These are phyloP conservation scores for Knufia petricola DNA, from an alignment of 2,329 filamentous ascomycete species.

Conservation along the genomic window DNA sequence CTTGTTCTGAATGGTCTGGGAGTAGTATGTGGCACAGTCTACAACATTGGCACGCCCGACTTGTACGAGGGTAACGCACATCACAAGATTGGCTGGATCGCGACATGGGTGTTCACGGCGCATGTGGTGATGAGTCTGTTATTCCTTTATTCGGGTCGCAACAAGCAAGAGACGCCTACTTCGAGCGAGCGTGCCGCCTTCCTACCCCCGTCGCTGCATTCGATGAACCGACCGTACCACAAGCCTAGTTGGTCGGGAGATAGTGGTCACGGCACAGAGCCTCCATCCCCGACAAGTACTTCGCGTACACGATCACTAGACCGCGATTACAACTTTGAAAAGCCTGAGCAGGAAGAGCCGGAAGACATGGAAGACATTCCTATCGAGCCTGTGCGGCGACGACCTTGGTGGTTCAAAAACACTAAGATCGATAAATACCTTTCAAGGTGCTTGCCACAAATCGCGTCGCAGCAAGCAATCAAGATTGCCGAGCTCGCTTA, in stretches of 20 bases:
- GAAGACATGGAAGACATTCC: slow-evolving; percentile 40
- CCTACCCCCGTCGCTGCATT: slow-evolving; percentile 51
- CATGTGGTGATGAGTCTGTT: slow-evolving; percentile 63
- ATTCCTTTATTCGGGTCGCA: slow-evolving; percentile 47
- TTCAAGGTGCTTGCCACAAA: slow-evolving; percentile 43
- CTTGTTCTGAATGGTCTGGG: slow-evolving; percentile 54
- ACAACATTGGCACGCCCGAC: slow-evolving; percentile 73
- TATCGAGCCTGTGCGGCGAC: slow-evolving; percentile 24
- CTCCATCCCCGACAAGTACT: slow-evolving; percentile 57
- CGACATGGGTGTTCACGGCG: slow-evolving; percentile 59
- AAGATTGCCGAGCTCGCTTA: slow-evolving; percentile 52
- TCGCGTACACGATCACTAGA: slow-evolving; percentile 50
- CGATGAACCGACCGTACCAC: slow-evolving; percentile 33
- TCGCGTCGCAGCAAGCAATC: slow-evolving; percentile 47
- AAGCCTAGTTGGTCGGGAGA: slow-evolving; percentile 56
- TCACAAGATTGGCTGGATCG: slow-evolving; percentile 76
- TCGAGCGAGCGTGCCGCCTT: slow-evolving; percentile 48
- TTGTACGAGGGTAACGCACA: slow-evolving; percentile 83
- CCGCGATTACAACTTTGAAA: slow-evolving; percentile 37
- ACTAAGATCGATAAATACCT: slow-evolving; percentile 43
- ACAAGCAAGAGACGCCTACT: slow-evolving; percentile 28
- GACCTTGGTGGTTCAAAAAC: slow-evolving; percentile 31
- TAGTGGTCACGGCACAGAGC: slow-evolving; percentile 66
- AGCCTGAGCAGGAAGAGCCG: slow-evolving; percentile 28
- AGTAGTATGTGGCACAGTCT: slow-evolving; percentile 56